A percentile compares a stretch with the other conserved stretches of the same genome.
phyloP scores from a whole-genome alignment of 23 red algal species.

The Gracilaria caudata region DNA sequence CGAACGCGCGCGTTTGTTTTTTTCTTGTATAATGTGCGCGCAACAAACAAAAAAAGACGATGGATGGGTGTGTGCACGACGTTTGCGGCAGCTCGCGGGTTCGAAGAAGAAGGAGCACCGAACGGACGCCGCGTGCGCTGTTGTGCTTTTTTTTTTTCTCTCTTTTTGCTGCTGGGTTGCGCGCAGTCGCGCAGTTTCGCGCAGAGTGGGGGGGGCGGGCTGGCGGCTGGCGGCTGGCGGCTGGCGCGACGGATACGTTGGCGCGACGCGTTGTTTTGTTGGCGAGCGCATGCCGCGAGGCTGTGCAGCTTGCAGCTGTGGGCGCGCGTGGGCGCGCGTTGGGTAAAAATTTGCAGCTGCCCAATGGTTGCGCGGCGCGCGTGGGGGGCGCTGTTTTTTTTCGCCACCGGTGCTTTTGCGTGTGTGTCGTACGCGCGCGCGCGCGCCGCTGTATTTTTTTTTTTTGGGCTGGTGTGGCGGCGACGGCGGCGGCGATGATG shows the following conservation, averaged over 20 bases:
- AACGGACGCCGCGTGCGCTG: no score
- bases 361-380: neutral
- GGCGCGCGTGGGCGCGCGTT: slow-evolving; percentile 2
- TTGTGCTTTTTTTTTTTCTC: no score
- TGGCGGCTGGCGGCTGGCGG: neutral
- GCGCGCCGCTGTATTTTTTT: neutral
- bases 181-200: neutral
- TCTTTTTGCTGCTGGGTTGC: no score
- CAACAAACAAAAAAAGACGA: no score
- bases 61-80: neutral
- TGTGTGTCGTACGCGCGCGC: neutral
- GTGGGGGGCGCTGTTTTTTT: no score
- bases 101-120: no score
- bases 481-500: no score
- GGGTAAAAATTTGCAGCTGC: slow-evolving; percentile 14
- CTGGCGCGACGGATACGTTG: neutral
- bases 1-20: no score
- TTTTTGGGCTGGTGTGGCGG: no score
- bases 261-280: neutral
- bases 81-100: neutral
- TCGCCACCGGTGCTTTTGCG: no score
- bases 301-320: neutral
- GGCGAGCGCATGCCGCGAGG: no score
- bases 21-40: neutral
- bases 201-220: neutral